A percentile compares a stretch with the other conserved stretches of the same genome.
phyloP scores from a whole-genome alignment of 306 rosid species.

The Citrullus mucosospermus region DNA sequence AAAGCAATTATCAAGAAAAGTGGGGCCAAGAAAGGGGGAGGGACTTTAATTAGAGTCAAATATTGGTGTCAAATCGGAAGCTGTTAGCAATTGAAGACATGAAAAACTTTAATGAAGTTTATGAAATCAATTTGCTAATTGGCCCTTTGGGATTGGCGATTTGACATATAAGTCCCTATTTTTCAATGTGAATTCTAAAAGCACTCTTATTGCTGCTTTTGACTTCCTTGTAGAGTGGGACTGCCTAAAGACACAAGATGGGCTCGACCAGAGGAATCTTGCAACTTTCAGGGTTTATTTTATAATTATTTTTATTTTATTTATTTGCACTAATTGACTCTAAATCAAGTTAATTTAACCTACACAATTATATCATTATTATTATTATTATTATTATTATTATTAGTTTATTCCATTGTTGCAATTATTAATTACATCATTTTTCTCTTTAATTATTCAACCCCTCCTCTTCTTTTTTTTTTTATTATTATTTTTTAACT shows the following conservation, averaged over 20 bases:
- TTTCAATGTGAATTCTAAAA: not conserved
- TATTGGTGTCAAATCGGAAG: conserved; percentile 38
- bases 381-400: too few relatives aligned
- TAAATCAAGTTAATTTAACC: not conserved
- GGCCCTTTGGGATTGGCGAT: conserved; percentile 13
- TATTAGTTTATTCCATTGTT: not conserved
- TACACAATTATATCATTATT: not conserved
- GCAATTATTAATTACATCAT: conserved; percentile 3
- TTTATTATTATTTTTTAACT: not conserved
- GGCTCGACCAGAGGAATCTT: conserved; percentile 43
- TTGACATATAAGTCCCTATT: conserved; percentile 21
- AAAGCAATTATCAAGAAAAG: conserved; percentile 8
- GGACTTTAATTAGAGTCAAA: conserved; percentile 14
- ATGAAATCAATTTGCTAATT: not conserved
- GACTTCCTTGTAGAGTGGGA: conserved; percentile 22
- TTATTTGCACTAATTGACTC: not conserved
- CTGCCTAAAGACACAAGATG: conserved; percentile 11
- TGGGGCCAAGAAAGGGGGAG: not conserved
- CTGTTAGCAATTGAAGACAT: conserved; percentile 36
- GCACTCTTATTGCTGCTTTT: conserved; percentile 24
- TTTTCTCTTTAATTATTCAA: not conserved
- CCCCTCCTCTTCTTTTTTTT: too few relatives aligned
- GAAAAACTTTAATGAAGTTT: conserved; percentile 29
- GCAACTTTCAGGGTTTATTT: conserved; percentile 3
- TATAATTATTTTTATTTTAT: not conserved